phyloP scores from a whole-genome alignment of 202 grass and related monocot genomes.

The Setaria viridis region DNA sequence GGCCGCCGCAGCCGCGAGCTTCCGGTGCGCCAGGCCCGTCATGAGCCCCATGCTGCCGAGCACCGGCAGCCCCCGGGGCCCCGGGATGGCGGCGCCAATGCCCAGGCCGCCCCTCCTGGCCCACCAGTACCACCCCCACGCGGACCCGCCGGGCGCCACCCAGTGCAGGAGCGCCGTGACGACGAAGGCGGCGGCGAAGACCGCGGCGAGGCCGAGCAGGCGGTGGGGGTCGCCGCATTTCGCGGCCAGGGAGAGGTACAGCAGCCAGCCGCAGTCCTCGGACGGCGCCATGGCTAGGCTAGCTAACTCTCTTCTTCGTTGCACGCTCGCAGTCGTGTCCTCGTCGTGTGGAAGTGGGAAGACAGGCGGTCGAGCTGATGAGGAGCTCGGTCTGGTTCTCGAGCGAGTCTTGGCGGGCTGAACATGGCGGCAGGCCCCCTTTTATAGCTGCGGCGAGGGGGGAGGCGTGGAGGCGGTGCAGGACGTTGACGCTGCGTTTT shows the following conservation, averaged over 20 bases:
- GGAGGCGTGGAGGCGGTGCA: neutral
- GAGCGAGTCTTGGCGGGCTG: conserved; percentile 3
- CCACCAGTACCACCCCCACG: conserved; percentile 77
- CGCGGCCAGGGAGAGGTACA: conserved; percentile 62
- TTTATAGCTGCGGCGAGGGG: conserved; percentile 48
- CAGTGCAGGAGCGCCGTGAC: conserved; percentile 64
- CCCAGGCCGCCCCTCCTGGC: neutral
- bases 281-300: conserved; percentile 44
- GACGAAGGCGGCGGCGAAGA: conserved; percentile 26
- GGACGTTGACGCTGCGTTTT: neutral
- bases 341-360: neutral
- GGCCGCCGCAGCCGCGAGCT: conserved; percentile 54
- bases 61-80: conserved; percentile 62
- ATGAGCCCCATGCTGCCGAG: conserved; percentile 76
- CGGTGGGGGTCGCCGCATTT: conserved; percentile 60
- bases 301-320: neutral
- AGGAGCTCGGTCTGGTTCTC: neutral
- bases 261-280: conserved; percentile 51
- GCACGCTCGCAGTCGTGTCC: neutral
- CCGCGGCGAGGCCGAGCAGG: neutral
- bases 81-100: conserved; percentile 46
- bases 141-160: conserved; percentile 66
- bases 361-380: neutral
- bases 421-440: neutral
- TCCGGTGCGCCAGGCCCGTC: conserved; percentile 72